Percentiles rank a stretch among this genome's conserved stretches.
These are phyloP conservation scores for Phytophthora citrophthora DNA, from an alignment of 352 stramenopile genomes.

Conservation along the genomic window DNA sequence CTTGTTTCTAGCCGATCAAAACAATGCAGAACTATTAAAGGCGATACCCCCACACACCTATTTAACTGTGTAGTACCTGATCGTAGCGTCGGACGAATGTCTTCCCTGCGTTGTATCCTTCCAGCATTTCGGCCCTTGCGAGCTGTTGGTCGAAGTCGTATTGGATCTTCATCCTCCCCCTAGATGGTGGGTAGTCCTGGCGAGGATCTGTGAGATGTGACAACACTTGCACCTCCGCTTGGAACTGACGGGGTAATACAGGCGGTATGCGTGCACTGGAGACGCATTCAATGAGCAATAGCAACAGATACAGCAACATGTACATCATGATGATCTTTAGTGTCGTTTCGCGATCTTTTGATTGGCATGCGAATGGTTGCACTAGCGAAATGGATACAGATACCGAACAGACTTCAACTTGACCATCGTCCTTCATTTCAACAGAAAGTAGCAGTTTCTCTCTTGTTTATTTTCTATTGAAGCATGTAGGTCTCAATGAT, in stretches of 20 bases:
- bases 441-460: too few species aligned
- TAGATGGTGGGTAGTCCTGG: slow-evolving; percentile 62
- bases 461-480: slow-evolving; percentile 12
- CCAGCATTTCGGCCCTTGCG: slow-evolving; percentile 63
- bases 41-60: too few species aligned
- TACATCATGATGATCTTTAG: slow-evolving; percentile 3
- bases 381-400: neutral
- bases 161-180: slow-evolving; percentile 58
- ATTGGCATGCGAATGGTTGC: slow-evolving; percentile 6
- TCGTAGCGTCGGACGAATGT: slow-evolving; percentile 78
- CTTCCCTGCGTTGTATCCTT: slow-evolving; percentile 72
- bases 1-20: slow-evolving; percentile 42
- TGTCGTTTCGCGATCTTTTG: slow-evolving; percentile 35
- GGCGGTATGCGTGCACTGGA: slow-evolving; percentile 19
- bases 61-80: slow-evolving; percentile 19
- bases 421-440: neutral
- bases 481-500: slow-evolving; percentile 62
- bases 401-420: slow-evolving; percentile 21
- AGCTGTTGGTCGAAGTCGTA: slow-evolving; percentile 72
- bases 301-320: slow-evolving; percentile 8
- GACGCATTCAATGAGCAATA: slow-evolving; percentile 4
- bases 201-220: slow-evolving; percentile 70
- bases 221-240: slow-evolving; percentile 56
- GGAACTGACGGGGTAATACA: slow-evolving; percentile 62
- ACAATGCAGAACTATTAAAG: slow-evolving; percentile 2